Evolutionary conservation across 139 green algal genomes (phyloP), one percentile per base, ranked within the genome.

Genomic region (Pleodorina starrii): DNA sequence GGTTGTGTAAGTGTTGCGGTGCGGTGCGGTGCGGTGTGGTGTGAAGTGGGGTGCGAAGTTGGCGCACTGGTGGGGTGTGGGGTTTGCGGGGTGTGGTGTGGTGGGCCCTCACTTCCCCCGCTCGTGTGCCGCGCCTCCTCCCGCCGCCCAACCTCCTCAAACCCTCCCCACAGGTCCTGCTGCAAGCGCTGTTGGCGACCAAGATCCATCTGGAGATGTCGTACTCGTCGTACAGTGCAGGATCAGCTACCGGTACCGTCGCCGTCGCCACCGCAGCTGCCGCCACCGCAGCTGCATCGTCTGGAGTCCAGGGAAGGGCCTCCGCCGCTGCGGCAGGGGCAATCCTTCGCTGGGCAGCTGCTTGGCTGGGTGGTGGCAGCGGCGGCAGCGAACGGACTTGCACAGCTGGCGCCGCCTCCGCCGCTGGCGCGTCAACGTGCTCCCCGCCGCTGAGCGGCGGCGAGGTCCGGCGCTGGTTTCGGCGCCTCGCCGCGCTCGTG

Each of bases 401-500:
- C n/a, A 60, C 50, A 40, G 43, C 35, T 12, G 48, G 42, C 48
- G 46, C n/a, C 32, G 32, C 10, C 46, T 2, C n/a, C 75, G n/a
- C 0, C 43, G 25, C 3, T 29, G 29, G 46, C 46, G n/a, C 44
- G 1, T 25, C n/a, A 21, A 2, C 74, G 27, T 25, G 44, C 23
- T 25, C 44, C 7, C 74, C 74, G 27, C 29, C 74, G 29, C 43
- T 57, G 16, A 48, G 74, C 74, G 25, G 43, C 43, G 29, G 35
- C 27, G 7, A 71, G 17, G 54, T 85, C 3, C 80, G 80, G 14
- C 59, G 27, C 40, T 86, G 80, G 80, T 86, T n/a, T 12, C 80
- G 80, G 14, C 59, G 80, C 14, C 57, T 86, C 27, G 80, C 80
- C 42, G 80, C 59, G 42, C 80, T 86, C 29, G 59, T 76, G 29